These are phyloP conservation scores for Vaccinium vitisidaea DNA, from an alignment of 148 eudicot genomes.

Conservation along the genomic window DNA sequence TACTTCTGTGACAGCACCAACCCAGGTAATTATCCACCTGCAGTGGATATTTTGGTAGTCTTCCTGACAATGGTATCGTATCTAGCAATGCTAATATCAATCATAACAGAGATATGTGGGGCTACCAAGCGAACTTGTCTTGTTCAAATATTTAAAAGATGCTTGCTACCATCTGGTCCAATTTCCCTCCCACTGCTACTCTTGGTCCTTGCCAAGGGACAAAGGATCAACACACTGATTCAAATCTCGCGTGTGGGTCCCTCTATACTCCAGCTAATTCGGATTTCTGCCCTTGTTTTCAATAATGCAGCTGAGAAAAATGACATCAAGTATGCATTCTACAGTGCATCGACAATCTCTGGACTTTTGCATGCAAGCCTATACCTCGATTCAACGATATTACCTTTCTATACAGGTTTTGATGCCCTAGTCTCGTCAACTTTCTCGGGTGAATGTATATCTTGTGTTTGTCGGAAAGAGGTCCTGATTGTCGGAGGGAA, in stretches of 20 bases:
- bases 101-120: constrained; percentile 22
- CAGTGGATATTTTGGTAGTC: constrained; percentile 28
- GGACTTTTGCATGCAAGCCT: constrained; percentile 50
- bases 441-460: constrained; percentile 49
- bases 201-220: constrained; percentile 45
- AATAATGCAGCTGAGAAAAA: constrained; percentile 25
- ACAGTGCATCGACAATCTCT: constrained; percentile 49
- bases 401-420: constrained; percentile 57
- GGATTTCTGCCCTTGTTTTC: constrained; percentile 44
- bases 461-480: constrained; percentile 48
- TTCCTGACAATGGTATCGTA: constrained; percentile 22
- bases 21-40: constrained; percentile 37
- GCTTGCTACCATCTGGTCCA: constrained; percentile 54
- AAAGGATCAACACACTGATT: constrained; percentile 37
- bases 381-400: constrained; percentile 42
- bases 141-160: constrained; percentile 27
- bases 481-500: constrained; percentile 42
- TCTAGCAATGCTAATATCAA: constrained; percentile 26
- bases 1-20: constrained; percentile 56
- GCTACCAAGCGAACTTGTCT: constrained; percentile 15
- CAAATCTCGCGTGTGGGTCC: constrained; percentile 38
- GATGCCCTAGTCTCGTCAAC: constrained; percentile 44
- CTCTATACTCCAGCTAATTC: constrained; percentile 45
- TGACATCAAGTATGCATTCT: constrained; percentile 45
- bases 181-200: constrained; percentile 41